Percentiles rank a stretch among this genome's conserved stretches.
These are phyloP conservation scores for Neonectria hederae DNA, from an alignment of 2,329 filamentous ascomycete species.

Conservation along the genomic window DNA sequence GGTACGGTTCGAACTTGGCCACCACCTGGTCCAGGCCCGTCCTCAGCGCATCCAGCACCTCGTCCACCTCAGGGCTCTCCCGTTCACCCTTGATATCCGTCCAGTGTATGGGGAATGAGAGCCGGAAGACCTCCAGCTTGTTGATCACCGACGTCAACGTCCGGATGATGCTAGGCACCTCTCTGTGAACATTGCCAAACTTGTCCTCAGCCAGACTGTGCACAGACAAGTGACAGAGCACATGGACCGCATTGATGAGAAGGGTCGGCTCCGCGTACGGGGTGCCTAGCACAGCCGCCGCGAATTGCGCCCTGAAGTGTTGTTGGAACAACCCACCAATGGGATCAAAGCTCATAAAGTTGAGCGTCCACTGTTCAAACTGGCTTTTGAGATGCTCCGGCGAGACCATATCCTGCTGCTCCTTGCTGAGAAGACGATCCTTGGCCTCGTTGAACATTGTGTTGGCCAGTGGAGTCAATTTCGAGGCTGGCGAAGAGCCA, in stretches of 20 bases:
- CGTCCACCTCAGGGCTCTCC: slow-evolving; percentile 73
- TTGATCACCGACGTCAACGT: slow-evolving; percentile 75
- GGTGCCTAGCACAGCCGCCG: slow-evolving; percentile 74
- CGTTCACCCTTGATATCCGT: slow-evolving; percentile 73
- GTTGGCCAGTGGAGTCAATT: slow-evolving; percentile 61
- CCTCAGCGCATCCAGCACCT: slow-evolving; percentile 72
- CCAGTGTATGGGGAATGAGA: slow-evolving; percentile 73
- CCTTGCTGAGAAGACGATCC: slow-evolving; percentile 59
- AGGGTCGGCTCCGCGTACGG: slow-evolving; percentile 76
- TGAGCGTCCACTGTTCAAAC: slow-evolving; percentile 58
- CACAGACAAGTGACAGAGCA: slow-evolving; percentile 74
- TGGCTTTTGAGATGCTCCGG: slow-evolving; percentile 59
- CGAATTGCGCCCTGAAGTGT: slow-evolving; percentile 71
- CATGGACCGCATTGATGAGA: slow-evolving; percentile 76
- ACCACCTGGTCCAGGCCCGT: slow-evolving; percentile 73
- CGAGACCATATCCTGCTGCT: slow-evolving; percentile 64
- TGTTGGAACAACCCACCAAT: slow-evolving; percentile 76
- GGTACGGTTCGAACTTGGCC: slow-evolving; percentile 77
- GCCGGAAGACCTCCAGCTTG: slow-evolving; percentile 74
- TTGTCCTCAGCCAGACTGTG: slow-evolving; percentile 82
- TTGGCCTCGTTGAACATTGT: slow-evolving; percentile 59
- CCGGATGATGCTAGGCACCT: slow-evolving; percentile 78
- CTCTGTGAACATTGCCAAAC: slow-evolving; percentile 85
- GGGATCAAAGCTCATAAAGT: slow-evolving; percentile 58
- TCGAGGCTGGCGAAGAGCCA: slow-evolving; percentile 58